Conservation (phyloP, 2,329 filamentous ascomycete genomes). For the Colletotrichum incanum region DNA sequence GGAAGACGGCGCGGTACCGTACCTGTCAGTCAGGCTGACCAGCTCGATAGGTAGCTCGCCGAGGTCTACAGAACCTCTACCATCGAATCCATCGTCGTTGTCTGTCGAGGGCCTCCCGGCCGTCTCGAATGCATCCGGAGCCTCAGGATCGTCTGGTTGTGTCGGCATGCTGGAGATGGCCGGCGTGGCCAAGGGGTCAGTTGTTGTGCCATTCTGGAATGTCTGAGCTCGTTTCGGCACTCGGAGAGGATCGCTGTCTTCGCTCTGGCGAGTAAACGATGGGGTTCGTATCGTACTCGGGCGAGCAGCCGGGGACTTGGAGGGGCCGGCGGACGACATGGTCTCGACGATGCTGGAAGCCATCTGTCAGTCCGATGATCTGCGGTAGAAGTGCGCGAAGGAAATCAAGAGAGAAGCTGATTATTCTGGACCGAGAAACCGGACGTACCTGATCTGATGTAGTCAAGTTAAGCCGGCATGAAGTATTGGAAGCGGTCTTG, state of each 20-base stretch:
- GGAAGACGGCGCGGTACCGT: conserved; percentile 45
- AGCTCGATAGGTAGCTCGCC: conserved; percentile 96
- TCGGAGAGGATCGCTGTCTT: conserved; percentile 52
- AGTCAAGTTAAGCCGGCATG: conserved; percentile 38
- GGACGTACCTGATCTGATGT: conserved; percentile 23
- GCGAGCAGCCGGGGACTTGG: conserved; percentile 50
- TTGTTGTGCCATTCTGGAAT: conserved; percentile 57
- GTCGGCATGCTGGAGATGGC: conserved; percentile 21
- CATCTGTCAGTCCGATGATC: conserved; percentile 27
- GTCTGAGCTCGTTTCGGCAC: conserved; percentile 64
- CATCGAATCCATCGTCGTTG: conserved; percentile 64
- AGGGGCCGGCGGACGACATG: conserved; percentile 54
- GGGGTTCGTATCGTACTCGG: conserved; percentile 50
- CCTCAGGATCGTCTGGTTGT: conserved; percentile 48
- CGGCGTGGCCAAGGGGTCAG: conserved; percentile 46
- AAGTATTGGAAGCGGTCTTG: conserved; percentile 37
- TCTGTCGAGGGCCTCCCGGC: conserved; percentile 53
- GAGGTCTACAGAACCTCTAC: conserved; percentile 77
- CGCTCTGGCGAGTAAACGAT: conserved; percentile 51
- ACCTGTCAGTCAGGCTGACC: conserved; percentile 91
- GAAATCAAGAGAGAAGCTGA: background rate
- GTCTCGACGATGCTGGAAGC: conserved; percentile 38
- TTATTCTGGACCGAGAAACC: background rate
- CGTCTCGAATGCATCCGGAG: conserved; percentile 67
- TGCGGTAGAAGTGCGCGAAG: background rate